Base-by-base conservation (phyloP, 129 eudicot species). In the Lactuca saligna region DNA sequence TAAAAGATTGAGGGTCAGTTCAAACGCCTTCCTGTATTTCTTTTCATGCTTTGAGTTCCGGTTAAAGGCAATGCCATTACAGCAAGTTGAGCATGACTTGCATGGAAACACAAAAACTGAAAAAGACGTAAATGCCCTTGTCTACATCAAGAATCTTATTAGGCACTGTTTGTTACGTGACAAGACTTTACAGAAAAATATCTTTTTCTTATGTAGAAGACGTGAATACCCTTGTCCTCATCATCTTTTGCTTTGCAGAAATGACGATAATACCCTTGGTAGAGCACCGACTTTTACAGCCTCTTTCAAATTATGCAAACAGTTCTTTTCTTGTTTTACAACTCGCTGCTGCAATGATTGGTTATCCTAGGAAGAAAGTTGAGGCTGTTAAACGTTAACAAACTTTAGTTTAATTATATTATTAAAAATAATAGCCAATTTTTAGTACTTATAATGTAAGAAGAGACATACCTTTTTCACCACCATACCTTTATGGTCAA, bases 31-130 rank as follows among this genome's bases (percentile, higher is more conserved):
- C 25, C 98, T 70, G 81, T 77, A 87, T 73, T 93, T 93, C 83
- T 87, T 91, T 8, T 93, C 95, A 78, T 85, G 89, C 74, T 93
- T 79, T 86, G 86, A 35, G 85, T 82, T 63, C 98, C 98, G 2
- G 95, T 88, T 72, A 92, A 88, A 12, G 98, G 98, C 51, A 92
- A 75, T 8, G 96, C 79, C 16, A 91, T 86, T 17, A 97, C 97
- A 35, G 97, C 92, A 69, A 93, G 88, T 71, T 93, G 95, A 72
- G 89, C 74, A 79, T 93, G 98, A 78, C 98, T 93, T 87, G 75
- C 66, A 57, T 17, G 53, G 15, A 62, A 3, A 51, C 6, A 41
- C 15, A 25, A 15, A 38, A 33, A 6, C 29, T 25, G 29, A 25
- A 25, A 25, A 25, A 25, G 29, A 25, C 2, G 29, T 25, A 25